Evolutionary conservation across 2,329 filamentous ascomycete species (phyloP).

Genomic region (Fusarium anguioides): DNA sequence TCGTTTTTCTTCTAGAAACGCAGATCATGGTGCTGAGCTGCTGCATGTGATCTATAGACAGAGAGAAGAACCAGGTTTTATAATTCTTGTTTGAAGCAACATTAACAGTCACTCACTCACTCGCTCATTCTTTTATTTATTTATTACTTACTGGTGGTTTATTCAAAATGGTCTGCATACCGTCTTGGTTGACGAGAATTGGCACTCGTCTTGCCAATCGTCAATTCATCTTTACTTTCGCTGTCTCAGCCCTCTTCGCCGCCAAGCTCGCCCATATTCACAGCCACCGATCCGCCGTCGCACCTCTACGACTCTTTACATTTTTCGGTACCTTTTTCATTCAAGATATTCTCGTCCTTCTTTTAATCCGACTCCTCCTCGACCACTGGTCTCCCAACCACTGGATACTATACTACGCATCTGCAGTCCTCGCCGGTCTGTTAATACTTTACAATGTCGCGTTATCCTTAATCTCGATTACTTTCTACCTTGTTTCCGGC

Average conservation of each 20-base stretch:
- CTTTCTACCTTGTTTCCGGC: slow-evolving; percentile 50
- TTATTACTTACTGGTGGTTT: neutral
- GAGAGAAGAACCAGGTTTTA: no score
- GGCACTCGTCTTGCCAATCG: slow-evolving; percentile 45
- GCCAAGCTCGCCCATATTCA: slow-evolving; percentile 50
- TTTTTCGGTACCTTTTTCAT: slow-evolving; percentile 51
- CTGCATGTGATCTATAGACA: neutral
- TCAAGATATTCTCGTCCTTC: slow-evolving; percentile 49
- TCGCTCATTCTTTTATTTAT: neutral
- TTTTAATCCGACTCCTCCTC: slow-evolving; percentile 49
- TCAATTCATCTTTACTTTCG: slow-evolving; percentile 48
- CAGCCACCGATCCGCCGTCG: slow-evolving; percentile 48
- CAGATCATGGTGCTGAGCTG: neutral
- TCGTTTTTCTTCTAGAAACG: slow-evolving; percentile 14
- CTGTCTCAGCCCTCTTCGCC: slow-evolving; percentile 45
- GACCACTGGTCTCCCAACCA: slow-evolving; percentile 34
- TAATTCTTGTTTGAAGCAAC: no score
- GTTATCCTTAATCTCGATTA: slow-evolving; percentile 43
- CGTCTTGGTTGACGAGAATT: slow-evolving; percentile 1
- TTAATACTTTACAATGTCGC: slow-evolving; percentile 39
- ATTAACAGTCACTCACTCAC: no score
- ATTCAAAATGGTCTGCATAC: slow-evolving; percentile 2
- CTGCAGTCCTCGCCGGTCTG: slow-evolving; percentile 24
- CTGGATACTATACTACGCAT: slow-evolving; percentile 15
- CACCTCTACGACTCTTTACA: slow-evolving; percentile 41